Evolutionary conservation across 768 basidiomycete genomes (phyloP).

Genomic region (Cyclocybe aegerita): DNA sequence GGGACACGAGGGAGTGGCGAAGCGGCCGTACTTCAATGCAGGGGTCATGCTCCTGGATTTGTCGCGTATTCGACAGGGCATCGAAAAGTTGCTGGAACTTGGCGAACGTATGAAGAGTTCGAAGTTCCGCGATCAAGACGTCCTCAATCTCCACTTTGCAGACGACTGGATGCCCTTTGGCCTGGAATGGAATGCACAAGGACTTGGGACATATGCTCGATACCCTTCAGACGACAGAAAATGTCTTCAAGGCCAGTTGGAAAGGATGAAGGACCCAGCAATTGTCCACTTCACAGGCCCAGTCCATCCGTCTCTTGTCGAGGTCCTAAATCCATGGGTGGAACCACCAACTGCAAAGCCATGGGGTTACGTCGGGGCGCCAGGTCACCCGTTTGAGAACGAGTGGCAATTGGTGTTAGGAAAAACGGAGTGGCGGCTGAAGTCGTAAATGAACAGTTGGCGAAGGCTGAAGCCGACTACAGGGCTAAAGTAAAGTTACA

Average conservation of each 20-base stretch:
- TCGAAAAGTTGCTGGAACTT: conserved; percentile 24
- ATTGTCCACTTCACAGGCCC: conserved; percentile 64
- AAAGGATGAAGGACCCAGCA: conserved; percentile 36
- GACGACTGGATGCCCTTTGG: conserved; percentile 39
- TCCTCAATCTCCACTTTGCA: conserved; percentile 45
- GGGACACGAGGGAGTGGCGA: conserved; percentile 38
- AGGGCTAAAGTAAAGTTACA: too few species aligned
- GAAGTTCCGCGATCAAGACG: conserved; percentile 48
- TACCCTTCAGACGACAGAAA: conserved; percentile 33
- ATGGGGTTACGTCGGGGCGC: conserved; percentile 56
- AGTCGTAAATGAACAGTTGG: too few species aligned
- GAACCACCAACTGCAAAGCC: conserved; percentile 56
- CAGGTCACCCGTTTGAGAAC: conserved; percentile 44
- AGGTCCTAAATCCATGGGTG: conserved; percentile 49
- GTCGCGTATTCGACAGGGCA: conserved; percentile 28
- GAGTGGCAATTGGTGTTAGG: conserved; percentile 48
- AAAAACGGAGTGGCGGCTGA: conserved; percentile 39
- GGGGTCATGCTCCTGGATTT: conserved; percentile 56
- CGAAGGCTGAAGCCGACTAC: too few species aligned
- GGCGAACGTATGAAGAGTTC: conserved; percentile 26
- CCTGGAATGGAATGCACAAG: conserved; percentile 56
- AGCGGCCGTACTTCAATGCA: conserved; percentile 50
- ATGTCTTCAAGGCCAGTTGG: conserved; percentile 21
- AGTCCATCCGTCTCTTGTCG: conserved; percentile 42
- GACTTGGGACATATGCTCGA: conserved; percentile 52